Base-by-base conservation (phyloP, 202 grass and related monocot species). In the Carex arenaria region DNA sequence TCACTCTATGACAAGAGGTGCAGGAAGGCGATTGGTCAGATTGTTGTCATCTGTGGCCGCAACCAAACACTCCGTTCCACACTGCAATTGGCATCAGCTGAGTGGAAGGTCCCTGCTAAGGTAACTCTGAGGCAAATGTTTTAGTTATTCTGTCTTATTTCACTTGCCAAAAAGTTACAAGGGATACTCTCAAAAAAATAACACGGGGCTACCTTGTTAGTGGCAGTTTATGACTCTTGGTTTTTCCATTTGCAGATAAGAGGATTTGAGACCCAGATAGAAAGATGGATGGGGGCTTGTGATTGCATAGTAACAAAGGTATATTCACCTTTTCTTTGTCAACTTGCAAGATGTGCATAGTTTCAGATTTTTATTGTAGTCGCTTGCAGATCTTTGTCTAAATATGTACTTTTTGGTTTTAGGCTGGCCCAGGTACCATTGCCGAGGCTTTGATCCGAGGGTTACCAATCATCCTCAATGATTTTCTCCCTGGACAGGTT, bases 231-330 rank as follows among this genome's bases (percentile, higher is more conserved):
- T 60, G 43, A 32, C 54, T 64, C 75, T 40, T 15, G 0, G 11
- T 43, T 0, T 80, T 51, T 66, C 84, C 82, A 82, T 5, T 51
- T 66, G 42, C 87, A 97, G 91, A 84, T 93, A 49, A 91, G 83
- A 85, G 89, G 91, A 82, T 93, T 97, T 54, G 94, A 93, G 77
- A 93, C 83, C 11, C 89, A 90, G 82, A 93, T 97, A 82, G 91
- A 97, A 31, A 93, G 86, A 84, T 97, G 94, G 94, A 97, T 97
- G 91, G 87, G 79, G 5, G 81, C 92, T 83, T 97, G 92, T 47
- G 94, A 97, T 61, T 97, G 94, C 84, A 94, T 94, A 84, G 90
- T 94, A 70, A 97, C 90, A 10, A 97, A 94, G 87, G 91, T 88
- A 81, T 47, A 81, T 47, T 26, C 81, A 80, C 3, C 7, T 57